Evolutionary conservation across 2,329 filamentous ascomycete species (phyloP), one percentile per base, ranked within the genome.

Genomic region (Ilyonectria sp.): DNA sequence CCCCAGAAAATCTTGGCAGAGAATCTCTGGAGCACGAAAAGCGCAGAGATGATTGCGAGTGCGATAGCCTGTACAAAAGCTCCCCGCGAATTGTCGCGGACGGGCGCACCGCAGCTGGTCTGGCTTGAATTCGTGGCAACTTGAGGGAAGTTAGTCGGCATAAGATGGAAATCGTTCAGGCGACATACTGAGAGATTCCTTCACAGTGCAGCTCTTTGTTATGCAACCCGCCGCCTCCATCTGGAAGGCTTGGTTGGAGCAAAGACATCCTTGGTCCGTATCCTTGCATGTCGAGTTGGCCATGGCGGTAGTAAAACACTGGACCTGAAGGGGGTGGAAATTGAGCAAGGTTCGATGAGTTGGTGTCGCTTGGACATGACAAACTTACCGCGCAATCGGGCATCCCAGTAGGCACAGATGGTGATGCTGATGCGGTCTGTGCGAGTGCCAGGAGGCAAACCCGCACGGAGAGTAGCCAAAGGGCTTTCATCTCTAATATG

Each of bases 1-100:
- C 2, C 76, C 69, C 8, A 67, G 35, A 37, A 80, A 17, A 83
- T 65, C 62, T 79, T 81, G 55, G 75, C 80, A 1, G 67, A 74
- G 6, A 86, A 79, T 23, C 86, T 82, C 21, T 85, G 76, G 2
- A 82, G 60, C 23, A 86, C 76, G 62, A 86, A 84, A 29, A 81
- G 64, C 56, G 71, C 79, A 2, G 82, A 79, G 3, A 85, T 73
- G 6, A 77, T 71, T 37, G 77, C 78, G 11, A 83, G 73, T 63
- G 70, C 43, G 69, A 79, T 72, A 67, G 76, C 75, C 3, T 84
- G 74, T 50, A 75, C 76, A 9, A 80, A 70, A 52, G 77, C 19
- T 60, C 35, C 43, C 4, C n/a, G 67, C 69, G 68, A 79, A 59
- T 78, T 81, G 69, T 83, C 73, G 17, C 77, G 72, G 13, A 77